Conservation (phyloP, 2,329 filamentous ascomycete genomes). For the Fusarium anguioides region DNA sequence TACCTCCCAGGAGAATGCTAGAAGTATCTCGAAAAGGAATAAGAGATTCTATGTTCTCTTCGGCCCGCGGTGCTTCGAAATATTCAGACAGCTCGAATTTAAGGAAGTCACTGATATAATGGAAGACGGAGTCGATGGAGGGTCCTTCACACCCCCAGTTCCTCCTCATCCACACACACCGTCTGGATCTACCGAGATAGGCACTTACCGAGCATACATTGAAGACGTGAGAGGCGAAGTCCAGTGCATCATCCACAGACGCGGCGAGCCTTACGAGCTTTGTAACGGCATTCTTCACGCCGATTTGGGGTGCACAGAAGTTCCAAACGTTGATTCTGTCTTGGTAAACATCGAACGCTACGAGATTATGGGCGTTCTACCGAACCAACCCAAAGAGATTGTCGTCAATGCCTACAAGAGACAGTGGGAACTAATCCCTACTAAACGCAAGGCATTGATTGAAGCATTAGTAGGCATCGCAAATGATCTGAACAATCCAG, state of each 20-base stretch:
- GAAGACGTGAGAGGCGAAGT: constrained; percentile 63
- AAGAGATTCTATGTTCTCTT: constrained; percentile 67
- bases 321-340: constrained; percentile 41
- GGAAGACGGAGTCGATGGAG: constrained; percentile 54
- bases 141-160: constrained; percentile 50
- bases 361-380: constrained; percentile 52
- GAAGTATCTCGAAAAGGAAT: constrained; percentile 66
- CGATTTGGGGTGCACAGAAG: constrained; percentile 48
- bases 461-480: constrained; percentile 51
- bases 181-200: constrained; percentile 51
- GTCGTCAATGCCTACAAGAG: constrained; percentile 54
- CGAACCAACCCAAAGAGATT: constrained; percentile 50
- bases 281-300: constrained; percentile 49
- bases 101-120: constrained; percentile 52
- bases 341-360: constrained; percentile 51
- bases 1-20: constrained; percentile 49
- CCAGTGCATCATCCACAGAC: constrained; percentile 56
- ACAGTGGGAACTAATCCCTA: constrained; percentile 54
- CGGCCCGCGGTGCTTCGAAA: constrained; percentile 59
- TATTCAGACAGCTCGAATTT: constrained; percentile 64
- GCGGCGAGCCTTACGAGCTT: constrained; percentile 49
- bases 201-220: constrained; percentile 59
- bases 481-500: constrained; percentile 50
- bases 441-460: constrained; percentile 46
- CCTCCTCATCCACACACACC: constrained; percentile 50